Evolutionary conservation across 2,329 filamentous ascomycete species (phyloP).

Genomic region (Colletotrichum incanum): DNA sequence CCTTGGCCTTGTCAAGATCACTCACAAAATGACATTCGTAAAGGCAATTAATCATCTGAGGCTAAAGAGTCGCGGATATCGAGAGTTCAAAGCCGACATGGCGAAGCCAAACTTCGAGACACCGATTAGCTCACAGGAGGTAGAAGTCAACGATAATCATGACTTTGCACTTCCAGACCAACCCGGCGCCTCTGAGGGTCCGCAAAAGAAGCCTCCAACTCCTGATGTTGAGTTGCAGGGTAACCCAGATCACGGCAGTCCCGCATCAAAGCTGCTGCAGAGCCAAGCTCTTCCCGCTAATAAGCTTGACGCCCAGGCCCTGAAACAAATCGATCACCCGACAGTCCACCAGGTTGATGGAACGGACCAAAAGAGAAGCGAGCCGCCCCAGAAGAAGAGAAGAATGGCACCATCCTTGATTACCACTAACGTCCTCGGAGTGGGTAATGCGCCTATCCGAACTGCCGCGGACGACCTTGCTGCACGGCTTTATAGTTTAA

Average conservation of each 20-base stretch:
- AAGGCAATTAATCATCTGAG: conserved; percentile 64
- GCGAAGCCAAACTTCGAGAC: background rate
- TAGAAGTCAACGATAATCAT: background rate
- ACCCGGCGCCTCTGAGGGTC: too few species aligned
- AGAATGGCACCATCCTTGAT: conserved; percentile 48
- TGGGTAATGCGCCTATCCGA: conserved; percentile 36
- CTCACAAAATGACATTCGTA: conserved; percentile 71
- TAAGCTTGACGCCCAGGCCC: background rate
- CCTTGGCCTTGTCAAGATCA: conserved; percentile 71
- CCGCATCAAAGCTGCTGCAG: too few species aligned
- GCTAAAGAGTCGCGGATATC: conserved; percentile 42
- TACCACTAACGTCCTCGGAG: conserved; percentile 35
- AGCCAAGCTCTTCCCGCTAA: background rate
- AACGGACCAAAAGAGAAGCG: conserved; percentile 6
- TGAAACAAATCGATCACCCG: background rate
- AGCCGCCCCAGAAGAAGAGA: conserved; percentile 49
- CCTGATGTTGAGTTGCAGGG: conserved; percentile 15
- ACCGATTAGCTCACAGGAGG: conserved; percentile 17
- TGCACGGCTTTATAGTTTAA: background rate
- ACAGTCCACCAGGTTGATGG: too few species aligned
- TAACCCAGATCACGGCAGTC: conserved; percentile 17
- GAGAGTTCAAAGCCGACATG: conserved; percentile 27
- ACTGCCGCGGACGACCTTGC: conserved; percentile 34
- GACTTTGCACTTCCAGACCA: background rate
- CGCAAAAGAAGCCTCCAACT: background rate